These are phyloP conservation scores for Sarcomyxa edulis DNA, from an alignment of 768 basidiomycete species.

Conservation along the genomic window DNA sequence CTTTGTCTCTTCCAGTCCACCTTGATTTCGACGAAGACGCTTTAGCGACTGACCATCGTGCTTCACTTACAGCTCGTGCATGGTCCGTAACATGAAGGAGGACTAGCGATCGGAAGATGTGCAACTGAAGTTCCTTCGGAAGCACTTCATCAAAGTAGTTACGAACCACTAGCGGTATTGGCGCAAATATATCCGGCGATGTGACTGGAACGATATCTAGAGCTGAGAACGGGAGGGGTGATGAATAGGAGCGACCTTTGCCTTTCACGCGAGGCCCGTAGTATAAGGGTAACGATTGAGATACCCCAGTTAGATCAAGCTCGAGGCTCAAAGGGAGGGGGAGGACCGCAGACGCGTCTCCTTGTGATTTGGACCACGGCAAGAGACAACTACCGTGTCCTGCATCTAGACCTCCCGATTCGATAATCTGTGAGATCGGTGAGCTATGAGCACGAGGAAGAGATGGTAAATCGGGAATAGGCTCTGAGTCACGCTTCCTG, in stretches of 20 bases:
- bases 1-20: constrained; percentile 76
- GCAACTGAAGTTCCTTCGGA: constrained; percentile 66
- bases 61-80: constrained; percentile 32
- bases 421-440: background rate
- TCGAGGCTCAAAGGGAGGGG: constrained; percentile 7
- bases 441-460: background rate
- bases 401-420: constrained; percentile 14
- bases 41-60: constrained; percentile 54
- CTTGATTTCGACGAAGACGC: constrained; percentile 57
- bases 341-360: background rate
- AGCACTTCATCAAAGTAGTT: constrained; percentile 67
- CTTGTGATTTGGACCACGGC: constrained; percentile 29
- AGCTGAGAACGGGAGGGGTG: constrained; percentile 55
- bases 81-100: constrained; percentile 57
- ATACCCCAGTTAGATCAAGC: background rate
- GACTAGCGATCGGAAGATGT: constrained; percentile 52
- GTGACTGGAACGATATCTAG: constrained; percentile 53
- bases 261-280: constrained; percentile 23
- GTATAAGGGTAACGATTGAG: constrained; percentile 13
- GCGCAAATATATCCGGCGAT: constrained; percentile 45
- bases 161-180: constrained; percentile 40
- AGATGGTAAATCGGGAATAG: constrained; percentile 12
- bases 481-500: constrained; percentile 28
- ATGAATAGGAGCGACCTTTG: constrained; percentile 61
- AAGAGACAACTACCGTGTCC: constrained; percentile 30